Percentiles rank a stretch among this genome's conserved stretches.
These are phyloP conservation scores for Crithidia acanthocephali DNA, from an alignment of 208 protist genomes.

Conservation along the genomic window DNA sequence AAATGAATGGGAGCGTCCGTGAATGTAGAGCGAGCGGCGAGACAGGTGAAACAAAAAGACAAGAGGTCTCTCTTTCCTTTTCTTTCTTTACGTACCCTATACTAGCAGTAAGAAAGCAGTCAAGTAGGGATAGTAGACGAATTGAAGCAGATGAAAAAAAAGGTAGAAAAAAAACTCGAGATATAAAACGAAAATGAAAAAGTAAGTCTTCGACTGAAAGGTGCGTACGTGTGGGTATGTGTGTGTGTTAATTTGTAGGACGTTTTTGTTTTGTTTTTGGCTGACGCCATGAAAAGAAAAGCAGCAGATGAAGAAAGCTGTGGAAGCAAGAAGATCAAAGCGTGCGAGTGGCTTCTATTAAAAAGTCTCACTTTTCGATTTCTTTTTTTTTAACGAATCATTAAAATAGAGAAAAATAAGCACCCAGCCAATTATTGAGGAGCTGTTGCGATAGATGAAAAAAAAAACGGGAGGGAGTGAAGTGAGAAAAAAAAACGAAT, in stretches of 20 bases:
- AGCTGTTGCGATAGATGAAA: neutral
- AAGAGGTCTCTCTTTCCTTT: no score
- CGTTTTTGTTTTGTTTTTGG: neutral
- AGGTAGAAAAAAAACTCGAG: neutral
- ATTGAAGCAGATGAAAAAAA: constrained; percentile 12
- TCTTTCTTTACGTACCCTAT: no score
- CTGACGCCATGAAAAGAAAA: neutral
- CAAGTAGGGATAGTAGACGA: neutral
- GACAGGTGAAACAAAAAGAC: neutral
- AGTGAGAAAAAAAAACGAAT: constrained; percentile 11
- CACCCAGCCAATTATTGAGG: no score
- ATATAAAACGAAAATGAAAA: constrained; percentile 3
- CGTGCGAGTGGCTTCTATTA: no score
- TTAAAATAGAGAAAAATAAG: no score
- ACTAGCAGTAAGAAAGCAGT: constrained; percentile 13
- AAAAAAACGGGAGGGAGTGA: constrained; percentile 12
- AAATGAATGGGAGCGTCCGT: neutral
- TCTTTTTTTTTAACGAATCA: no score
- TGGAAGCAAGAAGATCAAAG: no score
- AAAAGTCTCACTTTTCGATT: no score
- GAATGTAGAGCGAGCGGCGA: neutral
- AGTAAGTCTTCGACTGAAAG: no score
- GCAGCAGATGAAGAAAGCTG: neutral
- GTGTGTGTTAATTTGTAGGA: neutral
- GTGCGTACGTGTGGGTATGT: no score